Base-by-base conservation (phyloP, 2,329 filamentous ascomycete species). In the Beauveria australis region DNA sequence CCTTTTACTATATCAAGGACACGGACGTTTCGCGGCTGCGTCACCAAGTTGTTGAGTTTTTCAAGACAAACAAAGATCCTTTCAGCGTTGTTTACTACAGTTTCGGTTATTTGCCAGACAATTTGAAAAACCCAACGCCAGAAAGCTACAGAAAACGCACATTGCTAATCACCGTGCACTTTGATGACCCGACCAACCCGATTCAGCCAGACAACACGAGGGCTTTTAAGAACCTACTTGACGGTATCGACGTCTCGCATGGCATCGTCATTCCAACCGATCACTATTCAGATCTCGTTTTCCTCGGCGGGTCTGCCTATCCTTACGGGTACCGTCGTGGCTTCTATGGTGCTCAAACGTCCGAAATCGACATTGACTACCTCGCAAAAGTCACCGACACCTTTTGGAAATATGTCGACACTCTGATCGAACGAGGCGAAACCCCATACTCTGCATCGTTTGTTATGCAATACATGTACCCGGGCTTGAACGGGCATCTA, bases 381-480 rank as follows among this genome's bases (percentile, higher is more conserved):
- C 46, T 61, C 18, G 24, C 28, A 12, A 53, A 48, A 10, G 14
- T 58, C 14, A 61, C 60, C n/a, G 41, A 53, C 16, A 43, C 30
- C 0, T 61, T 61, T n/a, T 58, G 53, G 33, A 8, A 4, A 5
- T 54, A 61, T 16, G 28, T 61, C 16, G 60, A 61, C 30, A 41
- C 53, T 10, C 48, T 58, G 2, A 46, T 24, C 8, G 8, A 41
- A 16, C 47, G 53, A 18, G 54, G 54, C 16, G 54, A 61, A 14
- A 19, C 26, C 1, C 54, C 60, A 7, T 22, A 58, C 24, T 61
- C 60, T 6, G 60, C 60, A 4, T 58, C 54, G 3, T 48, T 61
- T n/a, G 43, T 61, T n/a, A n/a, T 61, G 41, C 60, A 61, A 22
- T 58, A 61, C 48, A 59, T 61, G 54, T 54, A 44, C 28, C 60